Evolutionary conservation across 176 grass and related monocot species (phyloP), one percentile per base, ranked within the genome.

Genomic region (Typha latifolia): DNA sequence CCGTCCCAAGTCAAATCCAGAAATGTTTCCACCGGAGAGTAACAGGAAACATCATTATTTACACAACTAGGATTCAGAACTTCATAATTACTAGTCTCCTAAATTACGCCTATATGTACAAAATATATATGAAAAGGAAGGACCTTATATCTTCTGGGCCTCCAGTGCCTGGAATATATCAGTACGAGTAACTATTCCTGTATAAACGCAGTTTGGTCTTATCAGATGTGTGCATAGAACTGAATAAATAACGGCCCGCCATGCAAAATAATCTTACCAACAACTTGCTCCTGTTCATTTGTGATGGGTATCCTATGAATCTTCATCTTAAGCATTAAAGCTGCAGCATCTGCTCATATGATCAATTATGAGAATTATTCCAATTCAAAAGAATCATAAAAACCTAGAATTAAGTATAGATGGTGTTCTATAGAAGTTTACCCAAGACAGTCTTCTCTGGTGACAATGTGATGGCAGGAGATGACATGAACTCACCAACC

Each of bases 261-360:
- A 20, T 15, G 52, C 52, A 14, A 56, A 32, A 61, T 50, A 69
- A 10, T 55, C 66, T 69, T 86, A 91, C 88, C 88, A 0, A 91
- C 51, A 63, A 91, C 80, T 67, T 84, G 72, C 47, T 61, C 69
- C 16, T 84, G 72, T 61, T 84, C 80, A 80, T 91, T 84, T 34
- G 89, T 23, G 62, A 96, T 69, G 4, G 88, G 92, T 72, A 96
- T 80, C 77, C 88, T 64, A 69, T 96, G 92, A 34, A 96, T 80
- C 62, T 96, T 89, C 24, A 74, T 73, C 82, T 89, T 96, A 1
- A 96, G 85, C 85, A 91, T 96, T 50, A 91, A 69, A 48, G 77
- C 80, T 23, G 88, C 85, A 80, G 92, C 92, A 16, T 91, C 92
- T 96, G 78, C 70, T 67, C 66, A 69, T 26, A 53, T 21, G 29